A percentile compares a stretch with the other conserved stretches of the same genome.
Evolutionary conservation across 805 yeast genomes (phyloP).

Genomic region (Yamadazyma nakazawae): DNA sequence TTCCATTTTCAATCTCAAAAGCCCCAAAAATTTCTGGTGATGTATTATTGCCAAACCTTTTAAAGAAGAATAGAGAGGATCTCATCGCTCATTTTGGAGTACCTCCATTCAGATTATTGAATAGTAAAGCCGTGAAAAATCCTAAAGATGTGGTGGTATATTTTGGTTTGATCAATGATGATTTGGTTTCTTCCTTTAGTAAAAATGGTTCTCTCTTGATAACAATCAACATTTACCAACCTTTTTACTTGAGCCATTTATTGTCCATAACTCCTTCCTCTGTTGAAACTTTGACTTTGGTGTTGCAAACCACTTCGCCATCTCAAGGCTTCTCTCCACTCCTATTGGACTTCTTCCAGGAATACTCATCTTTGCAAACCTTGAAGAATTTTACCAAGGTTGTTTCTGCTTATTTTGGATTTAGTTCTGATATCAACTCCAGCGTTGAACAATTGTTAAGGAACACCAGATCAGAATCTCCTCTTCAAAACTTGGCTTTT

Average conservation of each 20-base stretch:
- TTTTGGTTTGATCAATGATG: slow-evolving; percentile 55
- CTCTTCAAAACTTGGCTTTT: slow-evolving; percentile 59
- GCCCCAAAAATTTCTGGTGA: neutral
- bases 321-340: slow-evolving; percentile 57
- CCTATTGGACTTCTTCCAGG: slow-evolving; percentile 70
- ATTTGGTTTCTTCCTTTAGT: slow-evolving; percentile 39
- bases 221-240: slow-evolving; percentile 65
- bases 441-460: slow-evolving; percentile 35
- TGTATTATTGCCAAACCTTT: slow-evolving; percentile 8
- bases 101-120: slow-evolving; percentile 29
- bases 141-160: slow-evolving; percentile 55
- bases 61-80: slow-evolving; percentile 18
- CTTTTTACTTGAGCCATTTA: slow-evolving; percentile 59
- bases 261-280: slow-evolving; percentile 50
- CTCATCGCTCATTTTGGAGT: slow-evolving; percentile 23
- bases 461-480: slow-evolving; percentile 50
- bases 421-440: slow-evolving; percentile 43
- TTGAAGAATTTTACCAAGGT: slow-evolving; percentile 48
- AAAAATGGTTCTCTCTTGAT: slow-evolving; percentile 46
- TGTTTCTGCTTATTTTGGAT: slow-evolving; percentile 54
- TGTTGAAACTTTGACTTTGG: slow-evolving; percentile 54
- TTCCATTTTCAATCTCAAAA: slow-evolving; percentile 21
- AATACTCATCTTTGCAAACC: slow-evolving; percentile 45
- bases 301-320: slow-evolving; percentile 52
- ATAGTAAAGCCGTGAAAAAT: slow-evolving; percentile 18